These are phyloP conservation scores for Trichoderma guizhouense DNA, from an alignment of 2,329 filamentous ascomycete species.

Conservation along the genomic window DNA sequence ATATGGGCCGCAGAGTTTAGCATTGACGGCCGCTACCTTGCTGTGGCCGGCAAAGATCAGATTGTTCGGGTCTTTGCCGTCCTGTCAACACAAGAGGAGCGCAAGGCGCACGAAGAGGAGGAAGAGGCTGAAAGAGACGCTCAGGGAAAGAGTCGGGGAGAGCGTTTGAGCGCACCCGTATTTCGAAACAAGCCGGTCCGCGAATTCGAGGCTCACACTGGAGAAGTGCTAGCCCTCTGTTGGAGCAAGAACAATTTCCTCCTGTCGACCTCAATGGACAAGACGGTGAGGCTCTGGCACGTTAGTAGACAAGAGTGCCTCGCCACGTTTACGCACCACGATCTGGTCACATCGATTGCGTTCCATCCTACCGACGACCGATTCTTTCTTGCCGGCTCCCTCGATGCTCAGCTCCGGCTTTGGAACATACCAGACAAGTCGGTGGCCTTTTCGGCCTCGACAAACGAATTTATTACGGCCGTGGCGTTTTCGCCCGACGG, in stretches of 20 bases:
- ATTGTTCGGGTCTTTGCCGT: constrained; percentile 87
- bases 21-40: constrained; percentile 83
- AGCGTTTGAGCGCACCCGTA: constrained; percentile 81
- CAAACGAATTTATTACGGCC: constrained; percentile 87
- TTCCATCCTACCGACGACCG: constrained; percentile 95
- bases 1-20: constrained; percentile 95
- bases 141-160: constrained; percentile 36
- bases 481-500: constrained; percentile 93
- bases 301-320: constrained; percentile 79
- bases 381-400: constrained; percentile 90
- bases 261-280: constrained; percentile 95
- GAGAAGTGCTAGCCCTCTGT: constrained; percentile 84
- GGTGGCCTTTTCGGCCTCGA: constrained; percentile 75
- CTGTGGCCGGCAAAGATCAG: constrained; percentile 86
- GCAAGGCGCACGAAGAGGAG: constrained; percentile 68
- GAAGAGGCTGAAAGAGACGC: constrained; percentile 44
- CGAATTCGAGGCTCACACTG: constrained; percentile 79
- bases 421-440: constrained; percentile 97
- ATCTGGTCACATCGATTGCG: constrained; percentile 90
- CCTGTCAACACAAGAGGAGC: constrained; percentile 76
- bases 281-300: constrained; percentile 94
- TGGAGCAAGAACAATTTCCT: constrained; percentile 99
- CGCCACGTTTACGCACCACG: constrained; percentile 89
- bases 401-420: constrained; percentile 81
- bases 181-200: constrained; percentile 75